Percentiles rank a stretch among this genome's conserved stretches.
These are phyloP conservation scores for Tulasnella sp. DNA, from an alignment of 768 basidiomycete species.

Conservation along the genomic window DNA sequence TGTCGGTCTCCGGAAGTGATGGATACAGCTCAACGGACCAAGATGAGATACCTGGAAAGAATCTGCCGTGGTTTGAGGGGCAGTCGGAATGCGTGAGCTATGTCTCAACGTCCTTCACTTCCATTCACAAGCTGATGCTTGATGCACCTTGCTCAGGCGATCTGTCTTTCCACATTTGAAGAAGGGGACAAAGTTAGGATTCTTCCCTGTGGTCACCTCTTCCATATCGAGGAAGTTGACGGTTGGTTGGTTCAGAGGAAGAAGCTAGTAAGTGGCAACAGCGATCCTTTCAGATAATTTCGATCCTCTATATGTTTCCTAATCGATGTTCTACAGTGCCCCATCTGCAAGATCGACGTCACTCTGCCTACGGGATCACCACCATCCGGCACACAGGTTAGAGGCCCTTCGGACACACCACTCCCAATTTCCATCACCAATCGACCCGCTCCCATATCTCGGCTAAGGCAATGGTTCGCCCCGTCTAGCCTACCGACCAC, in stretches of 20 bases:
- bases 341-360: constrained; percentile 86
- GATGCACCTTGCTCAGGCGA: constrained; percentile 35
- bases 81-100: constrained; percentile 7
- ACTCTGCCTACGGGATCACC: constrained; percentile 33
- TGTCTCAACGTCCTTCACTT: neutral
- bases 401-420: neutral
- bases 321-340: constrained; percentile 46
- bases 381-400: neutral
- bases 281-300: neutral
- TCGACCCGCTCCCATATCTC: neutral
- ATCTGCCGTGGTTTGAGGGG: constrained; percentile 12
- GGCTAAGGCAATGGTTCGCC: too few relatives aligned
- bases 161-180: constrained; percentile 78
- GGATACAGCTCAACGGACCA: constrained; percentile 15
- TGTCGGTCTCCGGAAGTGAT: constrained; percentile 20
- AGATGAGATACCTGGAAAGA: constrained; percentile 8
- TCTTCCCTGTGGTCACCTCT: constrained; percentile 88
- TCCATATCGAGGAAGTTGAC: constrained; percentile 84
- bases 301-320: constrained; percentile 5
- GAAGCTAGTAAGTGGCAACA: constrained; percentile 61
- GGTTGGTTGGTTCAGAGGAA: constrained; percentile 87
- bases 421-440: neutral
- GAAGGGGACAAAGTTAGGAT: constrained; percentile 86
- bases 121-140: constrained; percentile 1
- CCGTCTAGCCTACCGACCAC: too few relatives aligned